These are phyloP conservation scores for Curvularia verruculosa DNA, from an alignment of 2,329 filamentous ascomycete genomes.

Conservation along the genomic window DNA sequence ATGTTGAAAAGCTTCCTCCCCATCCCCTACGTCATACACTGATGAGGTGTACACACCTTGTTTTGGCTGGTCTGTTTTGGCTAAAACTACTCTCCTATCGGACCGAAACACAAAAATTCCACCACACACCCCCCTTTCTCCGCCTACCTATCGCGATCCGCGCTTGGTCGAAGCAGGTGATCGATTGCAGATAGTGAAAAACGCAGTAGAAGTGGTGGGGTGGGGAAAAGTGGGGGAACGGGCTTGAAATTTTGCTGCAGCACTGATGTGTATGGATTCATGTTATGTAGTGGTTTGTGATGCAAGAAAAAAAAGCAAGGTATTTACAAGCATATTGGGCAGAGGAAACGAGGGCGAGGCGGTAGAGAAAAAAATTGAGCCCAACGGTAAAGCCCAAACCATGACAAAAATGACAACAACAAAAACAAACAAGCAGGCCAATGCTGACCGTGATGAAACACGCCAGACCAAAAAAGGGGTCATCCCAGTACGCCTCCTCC, in stretches of 20 bases:
- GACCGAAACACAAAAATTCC: neutral
- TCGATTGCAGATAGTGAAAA: neutral
- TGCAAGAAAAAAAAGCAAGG: neutral
- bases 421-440: neutral
- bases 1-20: neutral
- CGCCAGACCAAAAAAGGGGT: slow-evolving; percentile 6
- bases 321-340: neutral
- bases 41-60: neutral
- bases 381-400: neutral
- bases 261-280: neutral
- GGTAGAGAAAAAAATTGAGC: neutral
- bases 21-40: neutral
- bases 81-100: neutral
- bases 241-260: neutral
- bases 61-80: neutral
- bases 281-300: neutral
- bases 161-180: neutral
- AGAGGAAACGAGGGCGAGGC: neutral
- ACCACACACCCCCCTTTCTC: no score
- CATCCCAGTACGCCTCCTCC: slow-evolving; percentile 1
- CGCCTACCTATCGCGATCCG: neutral
- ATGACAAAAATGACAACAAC: neutral
- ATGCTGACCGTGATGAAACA: slow-evolving; percentile 9
- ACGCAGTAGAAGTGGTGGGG: neutral
- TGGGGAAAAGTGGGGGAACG: neutral